Evolutionary conservation across 2,329 filamentous ascomycete species (phyloP).

Genomic region (Pseudogymnoascus sp.): DNA sequence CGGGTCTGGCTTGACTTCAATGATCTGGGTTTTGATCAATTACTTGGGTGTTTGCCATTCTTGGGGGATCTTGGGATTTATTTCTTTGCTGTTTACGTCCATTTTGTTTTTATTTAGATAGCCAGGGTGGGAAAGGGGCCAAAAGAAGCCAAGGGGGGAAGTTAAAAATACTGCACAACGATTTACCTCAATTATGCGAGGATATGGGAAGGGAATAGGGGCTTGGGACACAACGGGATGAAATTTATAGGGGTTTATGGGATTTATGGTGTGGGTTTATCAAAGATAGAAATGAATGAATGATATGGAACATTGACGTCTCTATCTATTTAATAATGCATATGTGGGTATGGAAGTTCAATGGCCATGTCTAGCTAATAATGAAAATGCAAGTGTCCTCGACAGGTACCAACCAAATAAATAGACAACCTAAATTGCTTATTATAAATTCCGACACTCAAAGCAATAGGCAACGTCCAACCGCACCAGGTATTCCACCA

Average conservation of each 20-base stretch:
- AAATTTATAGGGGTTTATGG: not conserved
- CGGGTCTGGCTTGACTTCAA: not conserved
- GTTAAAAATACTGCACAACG: not conserved
- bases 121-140: not conserved
- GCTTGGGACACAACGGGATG: not conserved
- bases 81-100: too few species aligned
- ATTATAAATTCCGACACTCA: too few species aligned
- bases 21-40: not conserved
- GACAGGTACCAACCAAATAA: not conserved
- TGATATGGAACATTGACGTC: not conserved
- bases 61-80: not conserved
- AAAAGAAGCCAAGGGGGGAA: not conserved
- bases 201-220: not conserved
- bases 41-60: not conserved
- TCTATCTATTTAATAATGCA: not conserved
- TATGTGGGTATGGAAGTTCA: not conserved
- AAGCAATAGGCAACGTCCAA: too few species aligned
- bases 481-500: too few species aligned
- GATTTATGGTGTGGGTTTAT: not conserved
- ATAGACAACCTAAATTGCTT: not conserved
- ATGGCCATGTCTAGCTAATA: not conserved
- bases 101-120: not conserved
- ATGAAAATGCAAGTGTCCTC: not conserved
- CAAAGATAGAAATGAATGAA: constrained; percentile 2
- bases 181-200: not conserved